Evolutionary conservation across 352 stramenopile species (phyloP), one percentile per base, ranked within the genome.

Genomic region (Globisporangium megalacanthum): DNA sequence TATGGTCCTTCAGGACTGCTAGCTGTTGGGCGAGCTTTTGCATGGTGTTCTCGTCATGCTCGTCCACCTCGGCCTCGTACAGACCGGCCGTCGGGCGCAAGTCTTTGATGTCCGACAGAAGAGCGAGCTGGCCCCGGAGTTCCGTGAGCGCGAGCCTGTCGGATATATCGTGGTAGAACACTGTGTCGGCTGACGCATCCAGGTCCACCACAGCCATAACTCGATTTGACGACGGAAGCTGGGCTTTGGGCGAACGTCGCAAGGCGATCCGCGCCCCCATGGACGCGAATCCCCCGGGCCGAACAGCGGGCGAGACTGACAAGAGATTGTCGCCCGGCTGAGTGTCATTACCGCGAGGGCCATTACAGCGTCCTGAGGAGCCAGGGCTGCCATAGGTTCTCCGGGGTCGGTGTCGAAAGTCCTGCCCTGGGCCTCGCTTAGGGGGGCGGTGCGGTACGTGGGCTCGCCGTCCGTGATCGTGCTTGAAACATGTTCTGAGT

Each of bases 91-190:
- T 46, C 13, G 17, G 13, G 9, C 7, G 5, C 20, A 36, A 4
- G 19, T 51, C 19, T 25, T 22, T 17, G 8, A 33, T 17, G 25
- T 57, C 52, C 1, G 52, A 41, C 7, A 57, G 11, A 0, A 57
- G 2, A 0, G 52, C 52, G 6, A 57, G 52, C 13, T 57, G 52
- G 4, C 29, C 22, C 4, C 9, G 6, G 1, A 57, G 15, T 4
- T 50, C 15, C 15, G 31, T 2, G 1, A 57, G 52, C 8, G 8
- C 5, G 6, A 50, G 29, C 6, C 11, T 1, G 7, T 57, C 52
- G 0, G 2, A 19, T 14, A 37, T 41, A 50, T 57, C 52, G 42
- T 57, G 39, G 25, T 50, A 57, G 41, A 42, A 50, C 6, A 57
- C 39, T 4, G 41, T 42, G 4, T 8, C 10, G 1, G 49, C 39